Percentiles rank a stretch among this genome's conserved stretches.
Conservation (phyloP, 2,329 filamentous ascomycete genomes). For the Calonectria honghensis region DNA sequence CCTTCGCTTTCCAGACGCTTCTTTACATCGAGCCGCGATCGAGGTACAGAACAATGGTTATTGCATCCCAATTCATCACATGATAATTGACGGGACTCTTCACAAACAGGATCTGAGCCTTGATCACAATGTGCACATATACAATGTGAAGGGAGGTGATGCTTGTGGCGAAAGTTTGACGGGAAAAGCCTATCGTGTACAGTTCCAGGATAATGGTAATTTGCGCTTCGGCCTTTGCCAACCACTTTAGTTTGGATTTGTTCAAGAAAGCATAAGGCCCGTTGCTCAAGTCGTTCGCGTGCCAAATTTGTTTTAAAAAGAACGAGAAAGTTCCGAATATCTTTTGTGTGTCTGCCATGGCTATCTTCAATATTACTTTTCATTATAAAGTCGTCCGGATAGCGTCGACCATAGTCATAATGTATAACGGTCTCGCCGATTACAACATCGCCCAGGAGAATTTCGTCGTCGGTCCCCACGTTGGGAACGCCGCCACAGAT, state of each 20-base stretch:
- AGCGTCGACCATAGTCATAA: constrained; percentile 56
- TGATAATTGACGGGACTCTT: constrained; percentile 22
- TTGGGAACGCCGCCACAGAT: constrained; percentile 62
- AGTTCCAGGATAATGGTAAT: constrained; percentile 54
- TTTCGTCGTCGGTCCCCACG: constrained; percentile 39
- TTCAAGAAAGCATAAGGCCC: not conserved
- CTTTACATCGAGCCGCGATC: not conserved
- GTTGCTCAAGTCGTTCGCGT: not conserved
- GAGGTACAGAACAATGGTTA: constrained; percentile 46
- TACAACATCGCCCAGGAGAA: constrained; percentile 58
- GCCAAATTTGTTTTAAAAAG: constrained; percentile 45
- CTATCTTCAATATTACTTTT: constrained; percentile 54
- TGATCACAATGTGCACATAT: constrained; percentile 33
- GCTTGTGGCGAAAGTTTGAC: constrained; percentile 58
- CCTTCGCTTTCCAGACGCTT: constrained; percentile 41
- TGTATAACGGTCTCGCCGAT: constrained; percentile 56
- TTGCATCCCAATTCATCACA: constrained; percentile 43
- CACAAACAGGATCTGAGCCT: constrained; percentile 35
- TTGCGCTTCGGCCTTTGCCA: not conserved
- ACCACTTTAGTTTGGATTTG: not conserved
- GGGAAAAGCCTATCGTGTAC: constrained; percentile 57
- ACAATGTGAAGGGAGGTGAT: constrained; percentile 42
- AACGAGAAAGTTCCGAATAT: constrained; percentile 55
- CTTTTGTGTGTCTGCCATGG: constrained; percentile 44
- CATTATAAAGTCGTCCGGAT: constrained; percentile 48